phyloP scores from a whole-genome alignment of 2,329 filamentous ascomycete genomes.

The Alternaria incomplexa region DNA sequence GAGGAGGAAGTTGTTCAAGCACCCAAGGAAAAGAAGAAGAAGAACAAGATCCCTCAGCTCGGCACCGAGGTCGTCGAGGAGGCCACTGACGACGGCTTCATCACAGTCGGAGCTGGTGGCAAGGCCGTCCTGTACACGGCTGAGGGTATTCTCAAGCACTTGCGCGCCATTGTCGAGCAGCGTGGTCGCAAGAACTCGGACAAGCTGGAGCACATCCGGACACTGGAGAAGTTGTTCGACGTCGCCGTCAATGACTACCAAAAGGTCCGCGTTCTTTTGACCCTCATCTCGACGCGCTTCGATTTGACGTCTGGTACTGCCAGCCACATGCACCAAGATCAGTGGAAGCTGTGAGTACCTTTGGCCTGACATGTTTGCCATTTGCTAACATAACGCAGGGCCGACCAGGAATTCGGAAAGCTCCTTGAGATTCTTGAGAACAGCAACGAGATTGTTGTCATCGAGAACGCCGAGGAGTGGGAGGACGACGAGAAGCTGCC shows the following conservation, averaged over 20 bases:
- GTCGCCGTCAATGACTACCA: constrained; percentile 93
- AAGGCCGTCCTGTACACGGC: constrained; percentile 90
- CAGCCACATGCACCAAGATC: constrained; percentile 89
- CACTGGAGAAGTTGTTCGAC: constrained; percentile 95
- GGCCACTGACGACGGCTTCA: constrained; percentile 84
- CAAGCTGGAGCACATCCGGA: constrained; percentile 88
- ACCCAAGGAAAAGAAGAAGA: constrained; percentile 47
- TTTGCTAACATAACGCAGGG: constrained; percentile 49
- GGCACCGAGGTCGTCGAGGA: constrained; percentile 59
- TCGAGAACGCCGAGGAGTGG: constrained; percentile 96
- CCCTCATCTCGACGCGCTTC: constrained; percentile 91
- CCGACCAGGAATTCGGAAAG: constrained; percentile 81
- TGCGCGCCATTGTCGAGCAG: constrained; percentile 90
- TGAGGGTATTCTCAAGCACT: constrained; percentile 97
- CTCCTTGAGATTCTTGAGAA: constrained; percentile 80
- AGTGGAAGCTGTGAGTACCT: constrained; percentile 78
- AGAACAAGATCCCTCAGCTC: constrained; percentile 59
- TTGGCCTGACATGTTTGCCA: background rate
- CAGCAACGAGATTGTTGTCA: constrained; percentile 80
- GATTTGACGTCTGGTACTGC: constrained; percentile 82
- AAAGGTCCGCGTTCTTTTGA: constrained; percentile 87
- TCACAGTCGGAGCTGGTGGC: constrained; percentile 85
- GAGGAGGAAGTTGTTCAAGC: constrained; percentile 77
- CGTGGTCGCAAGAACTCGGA: constrained; percentile 99
- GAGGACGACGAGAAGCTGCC: constrained; percentile 97